Evolutionary conservation across 106 monocot species (phyloP), one percentile per base, ranked within the genome.

Genomic region (Allium fistulosum): DNA sequence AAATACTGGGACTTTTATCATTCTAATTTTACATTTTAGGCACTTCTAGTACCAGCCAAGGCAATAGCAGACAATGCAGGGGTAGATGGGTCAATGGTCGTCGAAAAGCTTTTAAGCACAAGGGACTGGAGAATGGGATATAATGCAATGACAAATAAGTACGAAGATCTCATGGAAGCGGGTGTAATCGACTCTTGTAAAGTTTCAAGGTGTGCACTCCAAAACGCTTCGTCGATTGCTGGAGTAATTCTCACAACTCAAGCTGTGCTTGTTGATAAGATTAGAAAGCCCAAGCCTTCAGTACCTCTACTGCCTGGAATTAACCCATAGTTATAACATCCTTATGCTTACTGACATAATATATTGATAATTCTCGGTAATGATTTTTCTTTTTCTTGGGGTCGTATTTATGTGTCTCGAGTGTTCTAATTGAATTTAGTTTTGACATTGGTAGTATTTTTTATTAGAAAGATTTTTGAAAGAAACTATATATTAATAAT

Each of bases 171-270:
- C 68, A 63, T 99, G 46, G 18, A 71, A 57, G 68, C 79, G 65
- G 99, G 99, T 18, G 85, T 99, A 14, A 72, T 93, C n/a, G 99
- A 99, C 75, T 89, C 99, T 48, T 90, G 82, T 53, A 90, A 63
- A 65, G 99, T 92, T 53, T 79, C 83, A n/a, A 82, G 87, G 58
- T 93, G 99, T 27, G 99, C 93, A 60, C 90, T 99, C 11, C 89
- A 90, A 60, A 99, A 93, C 72, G 92, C 93, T 26, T 84, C 99
- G 46, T 99, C 99, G 15, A 74, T 99, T 22, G 88, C 99, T 46
- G 90, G 99, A 8, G 53, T 90, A 46, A 70, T 99, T 73, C 90
- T 99, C 68, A 84, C 74, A 37, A 85, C 99, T 13, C 84, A 99
- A 75, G 99, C 99, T 45, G 80, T 80, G 17, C 59, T 97, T 47